Base-by-base conservation (phyloP, 352 stramenopile species). In the Plasmopara viticola region DNA sequence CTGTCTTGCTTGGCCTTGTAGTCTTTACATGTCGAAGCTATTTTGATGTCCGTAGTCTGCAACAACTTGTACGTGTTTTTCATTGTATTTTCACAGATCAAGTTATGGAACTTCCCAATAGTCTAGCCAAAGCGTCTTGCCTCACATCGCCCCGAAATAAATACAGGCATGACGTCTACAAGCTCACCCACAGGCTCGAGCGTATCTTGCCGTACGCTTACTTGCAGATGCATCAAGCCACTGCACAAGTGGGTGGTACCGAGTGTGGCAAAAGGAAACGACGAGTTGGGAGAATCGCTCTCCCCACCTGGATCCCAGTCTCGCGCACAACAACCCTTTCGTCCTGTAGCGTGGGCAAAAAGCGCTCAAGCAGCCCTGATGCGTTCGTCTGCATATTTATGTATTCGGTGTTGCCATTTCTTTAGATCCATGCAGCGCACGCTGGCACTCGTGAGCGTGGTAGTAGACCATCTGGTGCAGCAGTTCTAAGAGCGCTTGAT, bases 21-120 rank as follows among this genome's bases (percentile, higher is more conserved):
- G 18, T 1, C 41, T 17, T 60, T 56, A 4, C 48, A 38, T 31
- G 39, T 53, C 28, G 18, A 41, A 6, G 13, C 4, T 38, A n/a
- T 28, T 31, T 68, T 67, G 17, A 65, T 51, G 5, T 64, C 60
- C 1, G 29, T 42, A 1, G 43, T 53, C 6, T 58, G 25, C 37
- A 93, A 54, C 43, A 86, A 17, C 39, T 86, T 70, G 65, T 93
- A 93, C 53, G 68, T 76, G 60, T 93, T 93, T 49, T 65, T 87
- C 53, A 93, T 78, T 48, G 78, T 66, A 49, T 90, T 88, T 0
- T 78, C 68, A 5, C 72, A 69, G 33, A 93, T 74, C 17, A 90
- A 60, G 44, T 90, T 78, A 28, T 69, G 65, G 34, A 93, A 90
- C 90, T 93, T 53, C 90, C 82, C 31, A 93, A 60, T 39, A 93